Evolutionary conservation across 805 yeast genomes (phyloP), one percentile per base, ranked within the genome.

Genomic region (Metschnikowia vanudenii): DNA sequence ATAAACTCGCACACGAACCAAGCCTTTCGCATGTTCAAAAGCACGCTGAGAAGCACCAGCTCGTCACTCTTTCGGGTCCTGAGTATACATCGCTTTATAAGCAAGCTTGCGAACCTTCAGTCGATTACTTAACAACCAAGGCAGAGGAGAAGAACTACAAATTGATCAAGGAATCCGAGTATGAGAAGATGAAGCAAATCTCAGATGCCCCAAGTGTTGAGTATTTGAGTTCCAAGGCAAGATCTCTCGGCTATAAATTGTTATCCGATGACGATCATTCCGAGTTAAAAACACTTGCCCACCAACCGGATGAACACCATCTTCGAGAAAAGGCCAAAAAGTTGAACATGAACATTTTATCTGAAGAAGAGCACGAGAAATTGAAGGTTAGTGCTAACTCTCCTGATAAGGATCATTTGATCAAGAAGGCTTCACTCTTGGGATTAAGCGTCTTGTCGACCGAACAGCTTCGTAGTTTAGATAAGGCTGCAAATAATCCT

Each of bases 1-100:
- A 41, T 7, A 43, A 45, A 8, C 45, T 37, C 11, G 58, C 58
- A 0, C 38, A 42, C 13, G 50, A 48, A 10, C 64, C 64, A 22
- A 53, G 60, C 14, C 57, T 68, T 28, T 62, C 60, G 17, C 71
- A 65, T 31, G 62, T 71, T 5, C 65, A 69, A 39, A 47, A 54
- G 12, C 63, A 62, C 11, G 74, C 74, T 1, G 73, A 68, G 39
- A 61, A 46, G n/a, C 62, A 59, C 37, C 59, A 61, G 12, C 61
- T 53, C 11, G 57, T 67, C 7, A 65, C 74, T 2, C 55, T 71
- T 37, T 42, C 62, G 1, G 59, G 62, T 45, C 35, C 46, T 1
- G 76, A 71, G 46, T 69, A 66, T 40, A 60, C 73, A 18, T 54
- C 57, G 17, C 56, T 72, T 33, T 53, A 30, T 55, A 61, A 55